Evolutionary conservation across 805 yeast genomes (phyloP).

Genomic region (Komagataella phaffii): DNA sequence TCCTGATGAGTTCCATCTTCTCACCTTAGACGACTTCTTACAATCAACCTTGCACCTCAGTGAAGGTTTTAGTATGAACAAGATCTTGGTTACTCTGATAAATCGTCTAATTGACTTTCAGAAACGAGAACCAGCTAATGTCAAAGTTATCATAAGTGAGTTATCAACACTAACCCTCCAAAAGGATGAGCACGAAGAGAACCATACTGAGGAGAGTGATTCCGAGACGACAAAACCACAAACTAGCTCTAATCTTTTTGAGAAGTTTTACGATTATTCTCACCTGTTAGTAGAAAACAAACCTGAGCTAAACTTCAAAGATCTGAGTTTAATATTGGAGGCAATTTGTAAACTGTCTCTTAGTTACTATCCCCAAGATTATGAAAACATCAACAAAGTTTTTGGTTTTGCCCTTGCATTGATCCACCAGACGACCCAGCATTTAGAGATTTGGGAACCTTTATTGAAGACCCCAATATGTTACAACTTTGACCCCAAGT

Average conservation of each 20-base stretch:
- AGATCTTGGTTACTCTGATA: conserved; percentile 55
- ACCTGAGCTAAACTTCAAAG: conserved; percentile 56
- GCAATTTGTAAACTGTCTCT: conserved; percentile 54
- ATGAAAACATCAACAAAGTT: conserved; percentile 45
- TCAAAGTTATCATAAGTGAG: conserved; percentile 1
- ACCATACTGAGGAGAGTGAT: conserved; percentile 3
- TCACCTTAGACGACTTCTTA: conserved; percentile 55
- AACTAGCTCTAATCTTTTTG: conserved; percentile 28
- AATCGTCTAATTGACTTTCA: conserved; percentile 52
- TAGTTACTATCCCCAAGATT: conserved; percentile 50
- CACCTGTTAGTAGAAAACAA: conserved; percentile 37
- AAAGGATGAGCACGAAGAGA: neutral
- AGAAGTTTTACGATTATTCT: conserved; percentile 55
- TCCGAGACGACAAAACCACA: conserved; percentile 2
- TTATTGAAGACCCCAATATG: conserved; percentile 26
- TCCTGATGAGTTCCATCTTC: conserved; percentile 83
- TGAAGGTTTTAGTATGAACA: conserved; percentile 57
- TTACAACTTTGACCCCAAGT: conserved; percentile 31
- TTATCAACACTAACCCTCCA: neutral
- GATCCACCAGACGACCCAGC: conserved; percentile 14
- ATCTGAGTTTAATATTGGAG: conserved; percentile 49
- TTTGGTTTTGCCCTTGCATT: conserved; percentile 39
- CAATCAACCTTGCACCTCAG: conserved; percentile 52
- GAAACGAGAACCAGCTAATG: conserved; percentile 20
- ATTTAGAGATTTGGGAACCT: conserved; percentile 20